These are phyloP conservation scores for Pyricularia sp. DNA, from an alignment of 2,329 filamentous ascomycete species.

Conservation along the genomic window DNA sequence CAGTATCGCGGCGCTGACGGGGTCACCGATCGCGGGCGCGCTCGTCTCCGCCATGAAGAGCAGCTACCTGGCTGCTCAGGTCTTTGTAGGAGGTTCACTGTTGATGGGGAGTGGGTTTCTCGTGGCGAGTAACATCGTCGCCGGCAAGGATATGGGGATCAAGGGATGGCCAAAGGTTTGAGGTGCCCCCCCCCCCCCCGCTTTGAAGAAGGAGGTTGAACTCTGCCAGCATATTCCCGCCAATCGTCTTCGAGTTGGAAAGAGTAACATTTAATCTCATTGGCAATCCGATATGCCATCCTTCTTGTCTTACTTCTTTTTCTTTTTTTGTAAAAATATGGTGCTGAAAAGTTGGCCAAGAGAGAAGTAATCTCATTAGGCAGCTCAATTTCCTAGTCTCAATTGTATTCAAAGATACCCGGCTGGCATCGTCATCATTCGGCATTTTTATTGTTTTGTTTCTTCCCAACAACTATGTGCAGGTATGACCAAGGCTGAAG, in stretches of 20 bases:
- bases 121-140: constrained; percentile 25
- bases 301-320: too few species aligned
- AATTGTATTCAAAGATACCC: background rate
- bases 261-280: too few species aligned
- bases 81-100: constrained; percentile 34
- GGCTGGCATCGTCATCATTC: background rate
- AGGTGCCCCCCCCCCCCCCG: background rate
- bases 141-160: constrained; percentile 25
- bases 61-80: constrained; percentile 36
- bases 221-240: too few species aligned
- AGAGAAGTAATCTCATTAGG: background rate
- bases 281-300: background rate
- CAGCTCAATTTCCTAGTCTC: background rate
- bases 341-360: too few species aligned
- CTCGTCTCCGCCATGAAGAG: constrained; percentile 33
- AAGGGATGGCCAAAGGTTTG: constrained; percentile 30
- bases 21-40: constrained; percentile 41
- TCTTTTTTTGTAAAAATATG: too few species aligned
- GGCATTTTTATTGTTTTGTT: background rate
- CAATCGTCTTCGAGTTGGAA: too few species aligned
- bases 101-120: constrained; percentile 31
- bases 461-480: background rate
- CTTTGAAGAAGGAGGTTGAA: too few species aligned
- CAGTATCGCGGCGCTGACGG: constrained; percentile 42
- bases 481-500: background rate